Percentiles rank a stretch among this genome's conserved stretches.
phyloP scores from a whole-genome alignment of 257 asterid genomes.

The Penstemon davidsonii region DNA sequence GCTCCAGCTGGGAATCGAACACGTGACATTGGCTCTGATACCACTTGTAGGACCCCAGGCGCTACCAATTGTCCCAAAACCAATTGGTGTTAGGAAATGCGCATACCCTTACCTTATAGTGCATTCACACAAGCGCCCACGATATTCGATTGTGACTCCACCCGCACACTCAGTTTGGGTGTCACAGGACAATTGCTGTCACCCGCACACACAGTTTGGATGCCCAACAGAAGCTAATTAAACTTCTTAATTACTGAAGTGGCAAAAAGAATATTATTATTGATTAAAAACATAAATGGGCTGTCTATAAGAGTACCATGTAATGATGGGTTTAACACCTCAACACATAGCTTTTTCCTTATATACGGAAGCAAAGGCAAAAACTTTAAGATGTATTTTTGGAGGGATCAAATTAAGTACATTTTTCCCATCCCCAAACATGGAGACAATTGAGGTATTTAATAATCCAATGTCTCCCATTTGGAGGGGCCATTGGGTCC shows the following conservation, averaged over 20 bases:
- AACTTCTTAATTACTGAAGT: neutral
- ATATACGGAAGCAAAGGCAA: neutral
- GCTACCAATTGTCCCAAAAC: no score
- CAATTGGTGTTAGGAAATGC: no score
- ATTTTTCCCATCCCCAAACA: slow-evolving; percentile 29
- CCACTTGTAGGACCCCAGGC: no score
- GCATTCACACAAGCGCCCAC: no score
- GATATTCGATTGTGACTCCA: no score
- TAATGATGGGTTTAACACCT: slow-evolving; percentile 5
- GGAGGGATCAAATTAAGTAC: neutral
- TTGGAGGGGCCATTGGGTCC: slow-evolving; percentile 2
- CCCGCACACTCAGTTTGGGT: no score
- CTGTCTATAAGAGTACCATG: slow-evolving; percentile 2
- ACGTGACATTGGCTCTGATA: no score
- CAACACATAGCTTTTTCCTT: neutral
- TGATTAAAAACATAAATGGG: neutral
- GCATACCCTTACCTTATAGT: no score
- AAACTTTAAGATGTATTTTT: neutral
- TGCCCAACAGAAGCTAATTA: no score
- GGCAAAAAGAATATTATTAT: neutral
- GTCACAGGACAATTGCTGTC: no score
- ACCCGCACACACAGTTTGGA: no score
- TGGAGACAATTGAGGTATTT: slow-evolving; percentile 31
- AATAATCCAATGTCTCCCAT: slow-evolving; percentile 27
- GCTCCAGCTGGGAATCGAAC: no score